Conservation (phyloP, 305 asterid species). For the Fraxinus paxiana region DNA sequence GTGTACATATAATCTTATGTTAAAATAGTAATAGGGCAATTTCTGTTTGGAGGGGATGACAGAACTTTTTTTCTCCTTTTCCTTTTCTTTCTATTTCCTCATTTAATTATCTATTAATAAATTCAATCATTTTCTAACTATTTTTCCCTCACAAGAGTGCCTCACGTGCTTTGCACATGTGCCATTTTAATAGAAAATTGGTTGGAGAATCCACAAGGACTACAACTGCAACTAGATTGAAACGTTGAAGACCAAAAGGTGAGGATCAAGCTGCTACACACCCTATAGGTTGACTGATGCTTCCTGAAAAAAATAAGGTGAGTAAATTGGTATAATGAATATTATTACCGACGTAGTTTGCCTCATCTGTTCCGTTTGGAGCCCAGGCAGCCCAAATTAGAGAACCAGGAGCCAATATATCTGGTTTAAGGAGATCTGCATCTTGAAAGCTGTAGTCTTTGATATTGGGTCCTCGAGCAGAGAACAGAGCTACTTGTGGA, state of each 20-base stretch:
- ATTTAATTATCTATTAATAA: background rate
- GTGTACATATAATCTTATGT: background rate
- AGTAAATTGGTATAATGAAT: conserved; percentile 6
- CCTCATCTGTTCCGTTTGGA: conserved; percentile 91
- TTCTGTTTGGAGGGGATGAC: background rate
- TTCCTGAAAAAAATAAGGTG: background rate
- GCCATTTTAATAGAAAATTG: background rate
- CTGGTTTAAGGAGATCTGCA: conserved; percentile 95
- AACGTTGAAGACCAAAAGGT: background rate
- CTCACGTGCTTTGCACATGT: background rate
- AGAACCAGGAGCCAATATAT: conserved; percentile 95
- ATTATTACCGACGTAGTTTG: conserved; percentile 69
- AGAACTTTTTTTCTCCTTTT: background rate
- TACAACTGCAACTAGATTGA: background rate
- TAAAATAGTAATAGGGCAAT: background rate
- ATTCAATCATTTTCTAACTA: background rate
- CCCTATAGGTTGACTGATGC: background rate
- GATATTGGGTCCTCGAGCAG: conserved; percentile 96
- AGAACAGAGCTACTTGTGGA: conserved; percentile 93
- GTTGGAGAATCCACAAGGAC: background rate
- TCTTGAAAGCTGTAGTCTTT: conserved; percentile 91
- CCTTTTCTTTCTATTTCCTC: background rate
- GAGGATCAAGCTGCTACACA: background rate
- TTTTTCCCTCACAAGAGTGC: background rate
- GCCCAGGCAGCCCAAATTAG: conserved; percentile 99